Base-by-base conservation (phyloP, 805 yeast genomes). In the Pichia californica region DNA sequence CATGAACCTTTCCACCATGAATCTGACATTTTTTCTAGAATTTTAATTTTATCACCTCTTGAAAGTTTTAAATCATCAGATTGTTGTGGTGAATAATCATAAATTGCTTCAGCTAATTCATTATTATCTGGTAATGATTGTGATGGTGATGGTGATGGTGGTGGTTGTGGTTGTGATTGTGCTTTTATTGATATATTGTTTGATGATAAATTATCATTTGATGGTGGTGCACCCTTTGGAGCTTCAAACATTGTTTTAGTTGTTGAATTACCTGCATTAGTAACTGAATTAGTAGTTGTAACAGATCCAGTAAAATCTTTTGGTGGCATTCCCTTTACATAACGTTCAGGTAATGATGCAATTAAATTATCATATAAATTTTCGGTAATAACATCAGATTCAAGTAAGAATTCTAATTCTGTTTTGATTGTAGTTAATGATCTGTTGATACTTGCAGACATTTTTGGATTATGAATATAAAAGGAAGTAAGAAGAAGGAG, bases 1-100 rank as follows among this genome's bases (percentile, higher is more conserved):
- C 71, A 59, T 15, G 68, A 66, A 37, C 99, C 99, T 58, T 77
- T 83, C 85, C 93, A 88, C 99, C 99, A 91, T 57, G 88, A 91
- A 31, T 75, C 72, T 18, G 91, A 84, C 38, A 83, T 70, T 55
- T 78, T 84, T 58, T 88, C 95, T 6, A 77, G 44, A 5, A 93
- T 76, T 27, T 74, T 73, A 38, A 93, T 61, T 54, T 74, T 78
- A 49, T 83, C 91, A 43, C 94, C 97, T 31, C 66, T 71, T 29
- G 52, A 55, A 16, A 91, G 69, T 8, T 60, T 64, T 54, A 91
- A 66, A 62, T 91, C 99, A 28, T 81, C 91, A 1, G 76, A 68
- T 59, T 86, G 88, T 52, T 80, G 85, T 0, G 95, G 80, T 7
- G 65, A 62, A 64, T 81, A 91, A 53, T 77, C 86, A 63, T 84